phyloP scores from a whole-genome alignment of 495 filamentous ascomycete species.

The Podospora bellae-mahoneyi region DNA sequence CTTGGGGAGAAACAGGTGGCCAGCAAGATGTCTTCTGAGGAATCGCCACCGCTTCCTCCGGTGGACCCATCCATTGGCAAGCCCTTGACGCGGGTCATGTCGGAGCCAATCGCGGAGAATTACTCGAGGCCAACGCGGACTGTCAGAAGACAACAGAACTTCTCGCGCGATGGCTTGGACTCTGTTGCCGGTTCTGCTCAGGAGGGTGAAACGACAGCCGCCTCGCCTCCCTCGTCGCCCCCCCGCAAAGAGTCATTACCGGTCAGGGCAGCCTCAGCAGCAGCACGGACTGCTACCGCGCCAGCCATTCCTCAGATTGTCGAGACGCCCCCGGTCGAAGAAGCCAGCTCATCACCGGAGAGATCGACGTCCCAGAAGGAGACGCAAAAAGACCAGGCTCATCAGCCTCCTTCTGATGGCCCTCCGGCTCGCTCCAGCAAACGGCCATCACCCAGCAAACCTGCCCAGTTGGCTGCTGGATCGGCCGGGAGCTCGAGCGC shows the following conservation, averaged over 20 bases:
- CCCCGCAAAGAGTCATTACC: constrained; percentile 23
- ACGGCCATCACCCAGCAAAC: constrained; percentile 40
- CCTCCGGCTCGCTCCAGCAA: constrained; percentile 50
- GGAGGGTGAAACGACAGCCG: constrained; percentile 21
- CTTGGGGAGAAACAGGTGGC: constrained; percentile 56
- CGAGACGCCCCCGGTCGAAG: constrained; percentile 59
- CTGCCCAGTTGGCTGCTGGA: constrained; percentile 24
- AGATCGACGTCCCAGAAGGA: constrained; percentile 56
- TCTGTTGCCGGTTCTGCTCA: constrained; percentile 10
- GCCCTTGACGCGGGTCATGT: constrained; percentile 65
- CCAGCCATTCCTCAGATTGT: constrained; percentile 62
- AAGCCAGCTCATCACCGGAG: constrained; percentile 45
- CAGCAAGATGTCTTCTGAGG: constrained; percentile 36
- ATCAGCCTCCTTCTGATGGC: constrained; percentile 31
- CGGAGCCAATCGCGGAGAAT: constrained; percentile 67
- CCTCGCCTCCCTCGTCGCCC: constrained; percentile 22
- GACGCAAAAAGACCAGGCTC: constrained; percentile 29
- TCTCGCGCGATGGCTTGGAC: constrained; percentile 31
- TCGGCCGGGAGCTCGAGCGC: constrained; percentile 17
- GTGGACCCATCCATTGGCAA: constrained; percentile 51
- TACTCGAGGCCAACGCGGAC: constrained; percentile 51
- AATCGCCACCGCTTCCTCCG: constrained; percentile 45
- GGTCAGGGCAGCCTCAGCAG: constrained; percentile 26
- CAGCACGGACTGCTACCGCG: constrained; percentile 11
- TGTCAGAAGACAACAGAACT: constrained; percentile 43